A percentile compares a stretch with the other conserved stretches of the same genome.
Conservation (phyloP, 352 stramenopile species). For the Pythium phragmiticola region DNA sequence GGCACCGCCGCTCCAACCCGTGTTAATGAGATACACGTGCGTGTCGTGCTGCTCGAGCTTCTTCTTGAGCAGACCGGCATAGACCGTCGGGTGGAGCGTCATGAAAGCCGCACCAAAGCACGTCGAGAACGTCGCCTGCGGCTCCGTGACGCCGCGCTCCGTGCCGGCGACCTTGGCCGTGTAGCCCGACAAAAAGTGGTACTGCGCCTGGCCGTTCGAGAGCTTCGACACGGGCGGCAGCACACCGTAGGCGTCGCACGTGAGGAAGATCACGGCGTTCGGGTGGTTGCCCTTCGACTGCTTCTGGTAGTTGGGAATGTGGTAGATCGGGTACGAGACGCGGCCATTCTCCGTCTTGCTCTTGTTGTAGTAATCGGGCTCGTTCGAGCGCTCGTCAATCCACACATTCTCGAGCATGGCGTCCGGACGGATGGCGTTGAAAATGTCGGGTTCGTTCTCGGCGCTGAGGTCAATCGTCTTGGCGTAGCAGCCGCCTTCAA, state of each 20-base stretch:
- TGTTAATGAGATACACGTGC: conserved; percentile 88
- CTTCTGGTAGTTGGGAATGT: conserved; percentile 54
- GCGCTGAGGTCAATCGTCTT: conserved; percentile 95
- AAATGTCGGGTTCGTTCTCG: conserved; percentile 96
- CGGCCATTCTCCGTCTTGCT: conserved; percentile 57
- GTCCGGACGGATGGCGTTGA: conserved; percentile 50
- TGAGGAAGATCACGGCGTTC: conserved; percentile 94
- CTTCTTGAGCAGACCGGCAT: conserved; percentile 56
- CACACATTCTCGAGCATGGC: conserved; percentile 62
- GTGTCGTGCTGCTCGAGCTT: conserved; percentile 52
- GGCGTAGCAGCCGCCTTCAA: conserved; percentile 97
- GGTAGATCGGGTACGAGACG: conserved; percentile 58
- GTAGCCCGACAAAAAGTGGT: conserved; percentile 86
- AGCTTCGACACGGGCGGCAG: conserved; percentile 94
- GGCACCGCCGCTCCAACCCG: conserved; percentile 93
- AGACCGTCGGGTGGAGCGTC: conserved; percentile 56
- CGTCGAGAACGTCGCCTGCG: conserved; percentile 52
- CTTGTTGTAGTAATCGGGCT: conserved; percentile 59
- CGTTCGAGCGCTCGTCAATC: conserved; percentile 41
- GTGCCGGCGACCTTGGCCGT: conserved; percentile 58
- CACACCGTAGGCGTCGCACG: conserved; percentile 95
- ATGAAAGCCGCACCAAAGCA: conserved; percentile 60
- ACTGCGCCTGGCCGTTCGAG: conserved; percentile 92
- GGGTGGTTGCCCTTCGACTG: conserved; percentile 50
- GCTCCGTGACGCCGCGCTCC: conserved; percentile 52